Conservation (phyloP, 148 eudicot genomes). For the Amaranthus palmeri region DNA sequence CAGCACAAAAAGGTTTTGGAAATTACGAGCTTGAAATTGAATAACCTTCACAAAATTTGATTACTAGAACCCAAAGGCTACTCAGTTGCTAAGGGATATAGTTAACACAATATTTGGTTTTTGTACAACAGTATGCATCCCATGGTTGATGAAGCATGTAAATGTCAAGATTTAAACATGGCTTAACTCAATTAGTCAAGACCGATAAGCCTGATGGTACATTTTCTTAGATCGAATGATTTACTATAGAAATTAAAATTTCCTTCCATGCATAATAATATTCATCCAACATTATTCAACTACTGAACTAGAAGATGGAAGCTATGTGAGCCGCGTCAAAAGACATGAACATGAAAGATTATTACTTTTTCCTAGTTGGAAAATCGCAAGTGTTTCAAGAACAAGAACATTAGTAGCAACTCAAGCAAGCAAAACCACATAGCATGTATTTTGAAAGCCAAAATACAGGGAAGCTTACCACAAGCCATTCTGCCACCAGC, state of each 20-base stretch:
- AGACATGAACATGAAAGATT: neutral
- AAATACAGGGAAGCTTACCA: slow-evolving; percentile 46
- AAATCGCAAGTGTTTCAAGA: neutral
- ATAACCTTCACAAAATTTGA: no score
- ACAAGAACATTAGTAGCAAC: neutral
- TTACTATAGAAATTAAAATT: no score
- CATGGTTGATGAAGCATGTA: neutral
- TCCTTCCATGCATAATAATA: neutral
- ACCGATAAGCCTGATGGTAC: neutral
- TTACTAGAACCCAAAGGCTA: no score
- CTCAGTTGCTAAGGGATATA: neutral
- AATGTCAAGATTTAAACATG: neutral
- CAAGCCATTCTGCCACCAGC: slow-evolving; percentile 98
- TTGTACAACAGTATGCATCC: neutral
- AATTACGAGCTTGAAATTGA: no score
- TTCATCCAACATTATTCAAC: neutral
- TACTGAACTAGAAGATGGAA: neutral
- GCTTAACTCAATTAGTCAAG: neutral
- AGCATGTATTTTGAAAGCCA: neutral
- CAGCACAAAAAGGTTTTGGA: no score
- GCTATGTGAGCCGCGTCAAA: neutral
- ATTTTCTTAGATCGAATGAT: no score
- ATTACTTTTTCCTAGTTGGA: neutral
- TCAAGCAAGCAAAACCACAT: neutral
- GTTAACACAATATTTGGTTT: neutral